These are phyloP conservation scores for Cercospora beticola DNA, from an alignment of 2,329 filamentous ascomycete genomes.

Conservation along the genomic window DNA sequence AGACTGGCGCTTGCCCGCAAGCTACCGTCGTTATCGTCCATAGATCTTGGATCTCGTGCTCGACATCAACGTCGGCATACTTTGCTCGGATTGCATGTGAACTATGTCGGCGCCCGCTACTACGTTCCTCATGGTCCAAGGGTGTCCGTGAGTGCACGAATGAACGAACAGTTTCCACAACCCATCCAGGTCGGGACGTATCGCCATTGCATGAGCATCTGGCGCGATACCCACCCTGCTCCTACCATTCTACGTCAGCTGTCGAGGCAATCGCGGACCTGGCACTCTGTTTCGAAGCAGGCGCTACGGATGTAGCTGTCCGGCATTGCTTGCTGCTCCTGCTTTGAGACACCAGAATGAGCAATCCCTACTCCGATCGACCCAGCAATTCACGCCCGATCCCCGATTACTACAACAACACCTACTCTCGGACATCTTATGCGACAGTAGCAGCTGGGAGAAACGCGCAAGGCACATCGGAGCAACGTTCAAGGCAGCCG, in stretches of 20 bases:
- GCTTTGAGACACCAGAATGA: slow-evolving; percentile 37
- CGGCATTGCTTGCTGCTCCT: neutral
- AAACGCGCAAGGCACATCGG: slow-evolving; percentile 28
- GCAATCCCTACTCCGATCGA: slow-evolving; percentile 42
- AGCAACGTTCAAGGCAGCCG: neutral
- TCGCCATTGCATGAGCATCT: neutral
- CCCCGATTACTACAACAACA: slow-evolving; percentile 34
- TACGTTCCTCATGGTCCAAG: neutral
- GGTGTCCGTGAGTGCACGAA: neutral
- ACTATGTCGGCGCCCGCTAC: neutral
- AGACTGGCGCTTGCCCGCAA: slow-evolving; percentile 1
- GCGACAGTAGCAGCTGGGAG: slow-evolving; percentile 58
- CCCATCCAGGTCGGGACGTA: neutral
- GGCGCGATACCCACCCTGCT: neutral
- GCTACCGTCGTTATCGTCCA: neutral
- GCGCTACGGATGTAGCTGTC: neutral
- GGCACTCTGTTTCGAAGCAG: neutral
- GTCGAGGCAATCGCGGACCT: neutral
- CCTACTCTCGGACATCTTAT: slow-evolving; percentile 58
- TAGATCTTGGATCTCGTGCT: neutral
- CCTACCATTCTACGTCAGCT: neutral
- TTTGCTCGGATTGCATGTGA: neutral
- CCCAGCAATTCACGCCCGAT: slow-evolving; percentile 40
- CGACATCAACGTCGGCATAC: neutral
- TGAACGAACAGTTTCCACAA: neutral